Percentiles rank a stretch among this genome's conserved stretches.
Evolutionary conservation across 2,329 filamentous ascomycete species (phyloP).

Genomic region (Alternaria alternata): DNA sequence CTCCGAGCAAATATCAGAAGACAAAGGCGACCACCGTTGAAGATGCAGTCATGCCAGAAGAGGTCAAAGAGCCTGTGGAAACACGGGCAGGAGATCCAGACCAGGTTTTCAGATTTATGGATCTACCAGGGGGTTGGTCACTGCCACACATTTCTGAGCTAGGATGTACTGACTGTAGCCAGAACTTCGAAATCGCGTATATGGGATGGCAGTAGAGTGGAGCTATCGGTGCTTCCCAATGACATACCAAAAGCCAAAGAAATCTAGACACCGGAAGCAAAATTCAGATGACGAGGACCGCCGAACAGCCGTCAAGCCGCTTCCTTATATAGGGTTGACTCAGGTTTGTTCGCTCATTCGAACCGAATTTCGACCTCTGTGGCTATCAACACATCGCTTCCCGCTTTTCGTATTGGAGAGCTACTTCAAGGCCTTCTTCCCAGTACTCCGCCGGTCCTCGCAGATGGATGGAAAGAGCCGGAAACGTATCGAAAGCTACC

Average conservation of each 20-base stretch:
- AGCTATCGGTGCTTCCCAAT: constrained; percentile 24
- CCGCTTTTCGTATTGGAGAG: constrained; percentile 21
- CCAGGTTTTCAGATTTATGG: constrained; percentile 28
- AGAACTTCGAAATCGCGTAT: constrained; percentile 41
- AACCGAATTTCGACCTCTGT: constrained; percentile 37
- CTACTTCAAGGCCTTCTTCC: constrained; percentile 36
- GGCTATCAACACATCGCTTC: constrained; percentile 33
- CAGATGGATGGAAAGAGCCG: not conserved
- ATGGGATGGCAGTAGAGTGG: constrained; percentile 24
- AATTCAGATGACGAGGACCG: not conserved
- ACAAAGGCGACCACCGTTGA: not conserved
- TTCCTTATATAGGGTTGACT: constrained; percentile 32
- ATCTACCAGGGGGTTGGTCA: constrained; percentile 33
- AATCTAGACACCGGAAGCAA: not conserved
- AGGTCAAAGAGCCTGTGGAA: not conserved
- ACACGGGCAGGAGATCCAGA: not conserved
- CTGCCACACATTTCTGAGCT: not conserved
- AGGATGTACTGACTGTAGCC: not conserved
- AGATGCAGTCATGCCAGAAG: not conserved
- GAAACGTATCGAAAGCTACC: constrained; percentile 10
- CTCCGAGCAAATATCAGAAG: constrained; percentile 17
- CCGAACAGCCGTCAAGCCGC: not conserved
- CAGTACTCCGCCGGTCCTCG: not conserved
- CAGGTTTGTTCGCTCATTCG: constrained; percentile 34
- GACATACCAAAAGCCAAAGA: constrained; percentile 12